These are phyloP conservation scores for Boletus albobrunnescens DNA, from an alignment of 1,284 basidiomycete genomes.

Conservation along the genomic window DNA sequence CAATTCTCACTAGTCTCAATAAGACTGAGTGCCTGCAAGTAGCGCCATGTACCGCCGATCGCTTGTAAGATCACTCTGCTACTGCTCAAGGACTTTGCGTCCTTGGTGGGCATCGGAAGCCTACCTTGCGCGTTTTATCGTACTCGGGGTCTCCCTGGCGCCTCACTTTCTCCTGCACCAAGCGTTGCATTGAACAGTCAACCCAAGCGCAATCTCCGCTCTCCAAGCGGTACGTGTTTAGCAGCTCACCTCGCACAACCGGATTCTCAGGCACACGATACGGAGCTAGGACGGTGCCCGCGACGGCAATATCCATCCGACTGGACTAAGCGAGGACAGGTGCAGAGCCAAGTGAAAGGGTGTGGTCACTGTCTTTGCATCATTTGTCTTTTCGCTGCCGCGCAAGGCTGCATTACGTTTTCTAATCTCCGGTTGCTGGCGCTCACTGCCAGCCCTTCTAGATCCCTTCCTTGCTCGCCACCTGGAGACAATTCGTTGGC, in stretches of 20 bases:
- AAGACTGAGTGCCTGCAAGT: too few species aligned
- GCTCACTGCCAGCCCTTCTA: background rate
- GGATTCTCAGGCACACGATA: background rate
- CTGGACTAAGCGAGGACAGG: background rate
- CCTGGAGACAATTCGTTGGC: too few species aligned
- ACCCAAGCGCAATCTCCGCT: background rate
- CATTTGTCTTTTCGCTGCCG: background rate
- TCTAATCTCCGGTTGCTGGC: background rate
- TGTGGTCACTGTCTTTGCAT: background rate
- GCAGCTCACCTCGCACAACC: too few species aligned
- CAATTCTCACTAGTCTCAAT: too few species aligned
- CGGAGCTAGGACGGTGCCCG: too few species aligned
- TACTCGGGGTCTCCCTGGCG: background rate
- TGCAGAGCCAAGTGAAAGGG: background rate
- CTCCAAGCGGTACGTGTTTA: too few species aligned
- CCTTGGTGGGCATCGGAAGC: background rate
- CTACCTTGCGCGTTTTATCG: background rate
- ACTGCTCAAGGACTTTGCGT: background rate
- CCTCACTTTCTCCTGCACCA: background rate
- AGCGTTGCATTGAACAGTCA: background rate
- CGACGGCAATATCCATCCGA: background rate
- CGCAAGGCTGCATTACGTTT: background rate
- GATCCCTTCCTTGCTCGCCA: too few species aligned
- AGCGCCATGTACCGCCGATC: too few species aligned
- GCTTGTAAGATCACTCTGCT: too few species aligned